Evolutionary conservation across 1,284 basidiomycete species (phyloP), one percentile per base, ranked within the genome.

Genomic region (Neolentinus lepideus): DNA sequence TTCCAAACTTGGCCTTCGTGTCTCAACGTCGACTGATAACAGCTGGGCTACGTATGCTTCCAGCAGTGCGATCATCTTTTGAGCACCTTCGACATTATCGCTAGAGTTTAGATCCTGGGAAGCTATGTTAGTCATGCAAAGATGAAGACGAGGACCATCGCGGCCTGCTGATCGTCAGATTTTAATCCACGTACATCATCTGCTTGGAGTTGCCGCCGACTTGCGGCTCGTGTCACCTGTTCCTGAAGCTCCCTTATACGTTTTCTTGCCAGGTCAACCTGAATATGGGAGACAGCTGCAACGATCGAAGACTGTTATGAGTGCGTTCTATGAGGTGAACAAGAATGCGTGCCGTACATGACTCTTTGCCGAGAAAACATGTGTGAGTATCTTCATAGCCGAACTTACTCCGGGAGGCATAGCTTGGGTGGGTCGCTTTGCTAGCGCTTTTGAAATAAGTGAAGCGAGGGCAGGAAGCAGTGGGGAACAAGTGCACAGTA

Each of bases 321-420:
- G 6, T 12, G 12, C 16, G n/a, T 8, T 43, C 8, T 43, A 3
- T 4, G n/a, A 21, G 26, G 6, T 51, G 46, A 60, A 58, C 56
- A 16, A 24, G n/a, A 24, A 46, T 54, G n/a, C n/a, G 38, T 9
- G 12, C 73, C 84, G 62, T 62, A 92, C 92, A 84, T 24, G 80
- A 76, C 65, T 88, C 81, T 59, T 83, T 80, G 1, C 90, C 89
- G 38, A 95, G 79, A 54, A 92, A 77, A 69, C 96, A 99, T 3
- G 81, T 78, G 67, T 99, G 96, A 1, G 90, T 88, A 56, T 83
- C 71, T 68, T 99, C 95, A 53, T 83, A 75, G 0, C 95, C 95
- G 66, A 99, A 99, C 69, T 96, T 97, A 59, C 69, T 67, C 62
- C 78, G 69, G 29, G 71, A 50, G 24, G 24, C 47, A 50, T 29